Conservation (phyloP, 257 asterid species). For the Cynanchum wilfordii region DNA sequence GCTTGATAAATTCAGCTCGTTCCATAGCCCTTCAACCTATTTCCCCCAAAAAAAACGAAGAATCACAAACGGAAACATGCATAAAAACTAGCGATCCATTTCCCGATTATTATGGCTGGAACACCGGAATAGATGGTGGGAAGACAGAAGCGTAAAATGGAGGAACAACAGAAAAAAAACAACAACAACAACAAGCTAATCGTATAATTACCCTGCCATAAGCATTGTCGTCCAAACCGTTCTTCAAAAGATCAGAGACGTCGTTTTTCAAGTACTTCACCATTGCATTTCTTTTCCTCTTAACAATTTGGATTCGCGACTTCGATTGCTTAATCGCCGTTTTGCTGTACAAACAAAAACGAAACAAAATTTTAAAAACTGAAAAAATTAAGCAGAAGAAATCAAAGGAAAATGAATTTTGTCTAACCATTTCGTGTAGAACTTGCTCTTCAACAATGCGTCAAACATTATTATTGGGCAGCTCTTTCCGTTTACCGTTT, state of each 20-base stretch:
- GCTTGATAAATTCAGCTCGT: conserved; percentile 48
- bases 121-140: no score
- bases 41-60: conserved; percentile 2
- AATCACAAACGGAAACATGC: neutral
- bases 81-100: neutral
- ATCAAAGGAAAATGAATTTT: neutral
- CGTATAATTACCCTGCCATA: conserved; percentile 56
- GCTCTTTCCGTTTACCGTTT: conserved; percentile 18
- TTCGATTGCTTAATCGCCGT: conserved; percentile 49
- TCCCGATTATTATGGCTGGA: neutral
- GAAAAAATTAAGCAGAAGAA: neutral
- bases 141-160: neutral
- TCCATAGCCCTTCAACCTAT: conserved; percentile 80
- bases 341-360: conserved; percentile 44
- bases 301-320: conserved; percentile 56
- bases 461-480: conserved; percentile 51
- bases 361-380: neutral
- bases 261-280: conserved; percentile 72
- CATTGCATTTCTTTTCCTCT: conserved; percentile 72
- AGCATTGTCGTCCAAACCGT: conserved; percentile 55
- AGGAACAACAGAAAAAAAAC: neutral
- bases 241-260: conserved; percentile 61
- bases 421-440: conserved; percentile 58
- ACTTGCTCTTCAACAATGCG: conserved; percentile 58
- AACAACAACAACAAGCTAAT: neutral